phyloP scores from a whole-genome alignment of 164 flowering plant species.

The Buxus sempervirens region DNA sequence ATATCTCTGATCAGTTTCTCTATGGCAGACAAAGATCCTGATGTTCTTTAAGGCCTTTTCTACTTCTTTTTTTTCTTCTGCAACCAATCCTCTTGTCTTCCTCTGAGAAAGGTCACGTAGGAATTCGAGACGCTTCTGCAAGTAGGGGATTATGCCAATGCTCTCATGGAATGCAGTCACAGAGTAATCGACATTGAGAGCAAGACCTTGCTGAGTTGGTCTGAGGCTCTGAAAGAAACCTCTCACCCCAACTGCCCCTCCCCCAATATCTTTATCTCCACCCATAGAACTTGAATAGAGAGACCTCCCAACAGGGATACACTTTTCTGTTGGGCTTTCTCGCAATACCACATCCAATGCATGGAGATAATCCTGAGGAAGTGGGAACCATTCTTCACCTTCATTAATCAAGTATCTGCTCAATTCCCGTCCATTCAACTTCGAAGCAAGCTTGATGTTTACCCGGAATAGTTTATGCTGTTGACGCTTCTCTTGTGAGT shows the following conservation, averaged over 20 bases:
- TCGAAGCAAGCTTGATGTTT: slow-evolving; percentile 69
- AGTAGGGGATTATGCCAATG: slow-evolving; percentile 73
- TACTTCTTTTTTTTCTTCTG: slow-evolving; percentile 77
- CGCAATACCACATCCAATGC: slow-evolving; percentile 85
- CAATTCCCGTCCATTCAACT: slow-evolving; percentile 57
- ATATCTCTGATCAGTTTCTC: slow-evolving; percentile 83
- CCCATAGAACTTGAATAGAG: slow-evolving; percentile 78
- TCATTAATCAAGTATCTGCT: slow-evolving; percentile 51
- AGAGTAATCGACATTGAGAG: slow-evolving; percentile 85
- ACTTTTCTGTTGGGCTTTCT: slow-evolving; percentile 66
- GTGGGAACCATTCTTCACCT: slow-evolving; percentile 50
- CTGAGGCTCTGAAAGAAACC: slow-evolving; percentile 95
- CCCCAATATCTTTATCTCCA: slow-evolving; percentile 70
- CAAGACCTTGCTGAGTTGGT: slow-evolving; percentile 91
- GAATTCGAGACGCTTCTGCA: slow-evolving; percentile 77
- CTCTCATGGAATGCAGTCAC: slow-evolving; percentile 96
- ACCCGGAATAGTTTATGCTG: slow-evolving; percentile 56
- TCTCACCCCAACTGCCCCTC: slow-evolving; percentile 83
- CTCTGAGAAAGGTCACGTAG: slow-evolving; percentile 61
- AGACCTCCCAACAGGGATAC: slow-evolving; percentile 69
- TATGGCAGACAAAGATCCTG: slow-evolving; percentile 82
- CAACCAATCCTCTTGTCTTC: slow-evolving; percentile 48
- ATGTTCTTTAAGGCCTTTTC: slow-evolving; percentile 78
- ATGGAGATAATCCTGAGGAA: slow-evolving; percentile 93
- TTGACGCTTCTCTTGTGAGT: slow-evolving; percentile 24